phyloP scores from a whole-genome alignment of 805 yeast genomes.

The Candida berthetii region DNA sequence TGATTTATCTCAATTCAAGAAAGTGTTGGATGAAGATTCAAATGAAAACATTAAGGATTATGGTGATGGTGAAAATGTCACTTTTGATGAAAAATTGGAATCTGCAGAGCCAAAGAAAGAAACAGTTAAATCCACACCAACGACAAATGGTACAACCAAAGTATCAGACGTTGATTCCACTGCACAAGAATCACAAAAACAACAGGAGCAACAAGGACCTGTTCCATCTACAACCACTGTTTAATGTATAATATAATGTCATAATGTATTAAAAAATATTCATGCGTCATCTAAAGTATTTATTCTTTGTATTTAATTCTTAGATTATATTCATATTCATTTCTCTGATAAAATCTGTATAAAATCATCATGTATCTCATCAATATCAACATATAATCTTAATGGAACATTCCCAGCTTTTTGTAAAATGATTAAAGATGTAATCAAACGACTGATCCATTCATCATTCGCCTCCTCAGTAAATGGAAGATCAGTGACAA shows the following conservation, averaged over 20 bases:
- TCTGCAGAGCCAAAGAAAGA: neutral
- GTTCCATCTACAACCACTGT: slow-evolving; percentile 18
- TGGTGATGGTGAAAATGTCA: slow-evolving; percentile 55
- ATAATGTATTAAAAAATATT: neutral
- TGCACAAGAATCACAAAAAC: too few relatives aligned
- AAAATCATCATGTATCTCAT: slow-evolving; percentile 18
- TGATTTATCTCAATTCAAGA: slow-evolving; percentile 35
- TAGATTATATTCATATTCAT: too few relatives aligned
- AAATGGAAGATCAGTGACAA: slow-evolving; percentile 5
- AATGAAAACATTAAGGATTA: slow-evolving; percentile 54
- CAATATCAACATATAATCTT: slow-evolving; percentile 15
- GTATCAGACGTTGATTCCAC: slow-evolving; percentile 10
- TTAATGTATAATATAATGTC: neutral
- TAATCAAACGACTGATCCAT: slow-evolving; percentile 50
- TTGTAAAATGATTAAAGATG: slow-evolving; percentile 13
- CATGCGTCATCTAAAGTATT: too few relatives aligned
- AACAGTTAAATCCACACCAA: neutral
- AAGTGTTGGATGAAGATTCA: slow-evolving; percentile 27
- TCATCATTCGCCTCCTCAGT: slow-evolving; percentile 44
- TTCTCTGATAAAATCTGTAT: slow-evolving; percentile 3
- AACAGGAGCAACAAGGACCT: neutral
- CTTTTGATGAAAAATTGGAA: slow-evolving; percentile 19
- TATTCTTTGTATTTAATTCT: too few relatives aligned
- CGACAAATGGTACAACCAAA: neutral
- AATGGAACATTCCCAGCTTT: slow-evolving; percentile 12